Evolutionary conservation across 257 asterid genomes (phyloP), one percentile per base, ranked within the genome.

Genomic region (Capsicum pubescens): DNA sequence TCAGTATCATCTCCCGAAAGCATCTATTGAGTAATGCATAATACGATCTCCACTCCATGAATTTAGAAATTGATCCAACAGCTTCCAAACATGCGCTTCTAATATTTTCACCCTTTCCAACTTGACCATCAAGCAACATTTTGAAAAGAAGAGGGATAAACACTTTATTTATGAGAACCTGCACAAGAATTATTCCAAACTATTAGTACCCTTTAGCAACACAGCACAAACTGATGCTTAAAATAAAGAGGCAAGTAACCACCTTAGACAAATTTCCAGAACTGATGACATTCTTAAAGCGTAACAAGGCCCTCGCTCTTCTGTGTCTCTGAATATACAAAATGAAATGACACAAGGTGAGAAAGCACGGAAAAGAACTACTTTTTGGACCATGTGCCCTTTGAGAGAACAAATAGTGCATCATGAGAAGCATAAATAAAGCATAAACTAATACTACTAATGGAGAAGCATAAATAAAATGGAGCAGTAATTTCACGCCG

Each of bases 21-120:
- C 99, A 96, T 87, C 91, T 88, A 52, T 79, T 80, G 44, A 96
- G 88, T 87, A 94, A 86, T 36, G 89, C 88, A 84, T 91, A 88
- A 87, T 94, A 96, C 78, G 71, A 88, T 84, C 87, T 88, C 98
- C 99, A 96, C 71, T 89, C 87, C 98, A 96, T 87, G 90, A 92
- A 83, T 87, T 95, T 91, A 83, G 98, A 88, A 89, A 96, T 83
- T 61, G 97, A 91, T 69, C 93, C 98, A 21, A 94, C 88, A 71
- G 97, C 97, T 81, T 93, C 97, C 83, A 94, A 50, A 84, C 98
- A 96, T 19, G 95, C 95, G 84, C 90, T 89, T 89, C 92, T 92
- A 78, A 94, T 90, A 89, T 96, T 91, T 87, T 96, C 99, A 80
- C 93, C 98, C 87, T 94, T 96, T 61, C 99, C 98, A 84, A 87